Base-by-base conservation (phyloP, 495 filamentous ascomycete genomes). In the Articulospora tetracladia region DNA sequence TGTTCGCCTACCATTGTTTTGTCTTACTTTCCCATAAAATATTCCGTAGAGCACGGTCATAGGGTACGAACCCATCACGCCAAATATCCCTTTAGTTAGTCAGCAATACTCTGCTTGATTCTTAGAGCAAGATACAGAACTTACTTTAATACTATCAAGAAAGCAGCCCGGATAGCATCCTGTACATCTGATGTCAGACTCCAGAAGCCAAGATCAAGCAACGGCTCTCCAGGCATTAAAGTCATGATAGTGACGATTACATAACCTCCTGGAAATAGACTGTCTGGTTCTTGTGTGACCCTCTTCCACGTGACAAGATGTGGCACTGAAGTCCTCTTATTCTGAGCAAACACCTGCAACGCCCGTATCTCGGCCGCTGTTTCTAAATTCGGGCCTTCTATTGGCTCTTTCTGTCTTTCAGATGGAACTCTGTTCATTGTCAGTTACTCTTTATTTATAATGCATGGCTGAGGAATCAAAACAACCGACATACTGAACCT, bases 31-130 rank as follows among this genome's bases (percentile, higher is more conserved):
- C 44, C 44, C 44, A 48, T 20, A 48, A n/a, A 10, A 48, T 48
- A 48, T 48, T 48, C 44, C 44, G 44, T n/a, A 48, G n/a, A 23
- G 17, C 44, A 20, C 44, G 44, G n/a, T 48, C 44, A 48, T 48
- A 48, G 7, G 44, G 44, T 20, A 48, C n/a, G 44, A 48, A 48
- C 7, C 44, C 44, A 48, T 48, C 44, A n/a, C 44, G 44, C 44
- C 44, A 48, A 20, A 48, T n/a, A 48, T 23, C 44, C 44, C 44
- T 48, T 10, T 19, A 20, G 8, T 10, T 48, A n/a, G n/a, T 48
- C 44, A 48, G 44, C 15, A n/a, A 6, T n/a, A 4, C 22, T n/a
- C 22, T 48, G 8, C 44, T 20, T 20, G 8, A 10, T 8, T 48
- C 44, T 48, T 20, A 23, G 8, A n/a, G 8, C 44, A 8, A 48